Evolutionary conservation across 805 yeast species (phyloP).

Genomic region (Priceomyces haplophilus): DNA sequence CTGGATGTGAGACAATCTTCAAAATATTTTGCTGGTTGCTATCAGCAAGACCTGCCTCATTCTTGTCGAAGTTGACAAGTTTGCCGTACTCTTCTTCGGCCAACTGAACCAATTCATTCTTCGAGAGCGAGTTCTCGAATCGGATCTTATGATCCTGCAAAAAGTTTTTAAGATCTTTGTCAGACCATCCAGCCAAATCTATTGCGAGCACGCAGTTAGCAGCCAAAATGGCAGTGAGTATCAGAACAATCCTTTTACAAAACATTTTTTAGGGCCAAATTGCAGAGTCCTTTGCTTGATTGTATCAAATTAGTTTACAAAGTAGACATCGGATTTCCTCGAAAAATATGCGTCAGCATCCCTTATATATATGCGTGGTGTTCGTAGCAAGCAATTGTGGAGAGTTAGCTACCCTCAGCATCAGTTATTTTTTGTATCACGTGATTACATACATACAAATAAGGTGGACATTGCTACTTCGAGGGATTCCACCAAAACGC

Average conservation of each 20-base stretch:
- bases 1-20: constrained; percentile 14
- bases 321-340: too few species aligned
- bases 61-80: constrained; percentile 12
- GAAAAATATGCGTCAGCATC: too few species aligned
- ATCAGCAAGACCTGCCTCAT: constrained; percentile 7
- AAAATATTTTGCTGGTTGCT: constrained; percentile 14
- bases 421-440: not conserved
- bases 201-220: constrained; percentile 5
- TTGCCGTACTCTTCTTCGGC: constrained; percentile 25
- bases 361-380: not conserved
- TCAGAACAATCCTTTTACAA: constrained; percentile 3
- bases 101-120: constrained; percentile 21
- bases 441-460: not conserved
- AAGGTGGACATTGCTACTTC: not conserved
- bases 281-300: too few species aligned
- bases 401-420: not conserved
- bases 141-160: constrained; percentile 24
- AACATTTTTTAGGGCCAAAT: not conserved
- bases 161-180: constrained; percentile 25
- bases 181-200: constrained; percentile 12
- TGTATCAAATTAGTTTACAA: too few species aligned
- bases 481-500: too few species aligned
- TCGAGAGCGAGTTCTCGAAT: constrained; percentile 17
- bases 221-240: constrained; percentile 1
- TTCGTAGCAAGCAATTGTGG: constrained; percentile 3